Base-by-base conservation (phyloP, 495 filamentous ascomycete species). In the Hyaloscypha finlandica region DNA sequence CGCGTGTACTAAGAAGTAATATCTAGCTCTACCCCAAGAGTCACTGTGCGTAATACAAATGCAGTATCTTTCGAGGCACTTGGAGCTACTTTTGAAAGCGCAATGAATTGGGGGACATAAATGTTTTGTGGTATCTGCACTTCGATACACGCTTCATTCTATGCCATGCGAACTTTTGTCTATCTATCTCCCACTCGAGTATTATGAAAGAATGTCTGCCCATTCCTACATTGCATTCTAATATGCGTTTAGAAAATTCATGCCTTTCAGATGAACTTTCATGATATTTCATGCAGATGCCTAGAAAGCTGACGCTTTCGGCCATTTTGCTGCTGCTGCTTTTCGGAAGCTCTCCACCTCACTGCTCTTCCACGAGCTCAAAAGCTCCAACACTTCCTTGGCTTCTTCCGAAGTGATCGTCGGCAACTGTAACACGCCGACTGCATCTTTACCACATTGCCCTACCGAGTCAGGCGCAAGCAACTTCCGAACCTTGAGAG, bases 241-340 rank as follows among this genome's bases (percentile, higher is more conserved):
- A 52, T 51, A 64, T 48, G 42, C 42, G 16, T 48, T 48, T 19
- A 48, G 29, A 56, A 56, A 25, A 29, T 56, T 4, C 53, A 56
- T 25, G 20, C 9, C 22, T 29, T 30, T 29, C 8, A 29, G 19
- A 14, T 22, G 25, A 39, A 35, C 20, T 65, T 25, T 33, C 39
- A 12, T 25, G 20, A 48, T 2, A 51, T 33, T 61, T 51, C 20
- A 68, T 32, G 54, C 31, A 35, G 59, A 65, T 37, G 66, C 32
- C 12, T 74, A 68, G 69, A 93, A 92, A 6, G 83, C 75, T 1
- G 82, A 85, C 20, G 90, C 88, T 73, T 92, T 84, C 0, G 89
- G 88, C 88, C 92, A 96, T 80, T 86, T 88, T 70, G 81, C 76
- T 61, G 79, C 79, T n/a, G 90, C 90, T 59, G 86, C 86, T 60